phyloP scores from a whole-genome alignment of 495 filamentous ascomycete species.

The Amphirosellinia nigrospora region DNA sequence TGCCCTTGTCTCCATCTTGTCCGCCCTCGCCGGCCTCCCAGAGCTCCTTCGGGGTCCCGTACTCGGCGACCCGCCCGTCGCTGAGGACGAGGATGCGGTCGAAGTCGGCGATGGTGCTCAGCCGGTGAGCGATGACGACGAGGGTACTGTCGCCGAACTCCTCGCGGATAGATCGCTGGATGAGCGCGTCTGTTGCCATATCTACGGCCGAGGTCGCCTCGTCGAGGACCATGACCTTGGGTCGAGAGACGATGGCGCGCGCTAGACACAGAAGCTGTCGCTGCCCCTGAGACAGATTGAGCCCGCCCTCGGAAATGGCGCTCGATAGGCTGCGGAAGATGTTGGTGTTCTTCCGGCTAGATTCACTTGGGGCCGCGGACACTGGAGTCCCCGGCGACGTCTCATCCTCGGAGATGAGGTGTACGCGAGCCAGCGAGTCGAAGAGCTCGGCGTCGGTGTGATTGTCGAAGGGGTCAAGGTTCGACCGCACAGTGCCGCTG shows the following conservation, averaged over 20 bases:
- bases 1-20: slow-evolving; percentile 49
- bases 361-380: slow-evolving; percentile 34
- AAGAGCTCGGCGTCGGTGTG: slow-evolving; percentile 73
- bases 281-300: slow-evolving; percentile 86
- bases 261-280: slow-evolving; percentile 88
- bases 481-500: slow-evolving; percentile 81
- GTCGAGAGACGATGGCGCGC: slow-evolving; percentile 78
- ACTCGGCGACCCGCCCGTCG: slow-evolving; percentile 76
- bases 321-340: slow-evolving; percentile 65
- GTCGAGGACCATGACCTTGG: slow-evolving; percentile 87
- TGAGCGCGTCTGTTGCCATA: slow-evolving; percentile 81
- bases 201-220: slow-evolving; percentile 91
- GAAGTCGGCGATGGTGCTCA: slow-evolving; percentile 87
- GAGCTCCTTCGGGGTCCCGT: slow-evolving; percentile 71
- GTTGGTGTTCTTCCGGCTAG: slow-evolving; percentile 61
- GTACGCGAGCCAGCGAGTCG: slow-evolving; percentile 77
- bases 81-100: slow-evolving; percentile 84
- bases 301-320: slow-evolving; percentile 74
- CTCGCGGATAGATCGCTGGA: slow-evolving; percentile 81
- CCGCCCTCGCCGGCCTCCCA: slow-evolving; percentile 58
- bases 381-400: slow-evolving; percentile 35
- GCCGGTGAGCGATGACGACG: slow-evolving; percentile 85
- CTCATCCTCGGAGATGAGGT: slow-evolving; percentile 61
- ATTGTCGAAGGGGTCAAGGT: slow-evolving; percentile 81
- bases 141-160: slow-evolving; percentile 80